Percentiles rank a stretch among this genome's conserved stretches.
These are phyloP conservation scores for Quaeritorhiza haematococci DNA, from an alignment of 371 early-diverging fungal genomes.

Conservation along the genomic window DNA sequence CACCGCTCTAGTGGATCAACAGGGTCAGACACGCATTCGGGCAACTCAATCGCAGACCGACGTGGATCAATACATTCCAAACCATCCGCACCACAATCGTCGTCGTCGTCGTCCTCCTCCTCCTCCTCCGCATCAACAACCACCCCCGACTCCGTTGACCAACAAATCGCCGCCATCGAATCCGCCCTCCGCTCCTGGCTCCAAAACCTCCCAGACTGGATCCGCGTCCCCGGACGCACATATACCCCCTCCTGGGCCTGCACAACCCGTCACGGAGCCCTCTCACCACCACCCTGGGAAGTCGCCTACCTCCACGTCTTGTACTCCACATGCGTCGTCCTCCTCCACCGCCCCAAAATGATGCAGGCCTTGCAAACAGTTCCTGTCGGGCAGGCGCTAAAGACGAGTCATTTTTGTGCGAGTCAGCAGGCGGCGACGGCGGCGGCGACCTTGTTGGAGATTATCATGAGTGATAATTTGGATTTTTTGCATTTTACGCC, in stretches of 20 bases:
- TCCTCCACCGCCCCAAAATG: conserved; percentile 7
- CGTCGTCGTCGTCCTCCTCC: no score
- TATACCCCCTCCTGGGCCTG: conserved; percentile 1
- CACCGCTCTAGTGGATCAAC: no score
- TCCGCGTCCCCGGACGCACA: neutral
- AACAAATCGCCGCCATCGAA: conserved; percentile 5
- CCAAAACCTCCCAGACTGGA: neutral
- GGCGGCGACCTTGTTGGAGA: conserved; percentile 1
- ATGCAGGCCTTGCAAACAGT: conserved; percentile 4
- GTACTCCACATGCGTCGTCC: conserved; percentile 1
- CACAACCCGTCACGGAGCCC: neutral
- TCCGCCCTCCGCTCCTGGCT: neutral
- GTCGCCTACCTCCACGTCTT: conserved; percentile 7
- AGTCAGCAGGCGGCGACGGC: conserved; percentile 2
- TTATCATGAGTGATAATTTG: conserved; percentile 4
- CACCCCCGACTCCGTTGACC: no score
- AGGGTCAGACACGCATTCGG: no score
- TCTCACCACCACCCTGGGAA: conserved; percentile 3
- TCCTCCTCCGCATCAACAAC: no score
- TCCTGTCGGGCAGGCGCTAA: neutral
- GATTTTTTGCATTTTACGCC: conserved; percentile 13
- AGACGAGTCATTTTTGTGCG: conserved; percentile 1
- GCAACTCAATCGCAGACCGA: no score
- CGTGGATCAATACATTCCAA: no score
- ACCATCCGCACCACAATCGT: no score